These are phyloP conservation scores for Arthroderma uncinatum DNA, from an alignment of 2,329 filamentous ascomycete species.

Conservation along the genomic window DNA sequence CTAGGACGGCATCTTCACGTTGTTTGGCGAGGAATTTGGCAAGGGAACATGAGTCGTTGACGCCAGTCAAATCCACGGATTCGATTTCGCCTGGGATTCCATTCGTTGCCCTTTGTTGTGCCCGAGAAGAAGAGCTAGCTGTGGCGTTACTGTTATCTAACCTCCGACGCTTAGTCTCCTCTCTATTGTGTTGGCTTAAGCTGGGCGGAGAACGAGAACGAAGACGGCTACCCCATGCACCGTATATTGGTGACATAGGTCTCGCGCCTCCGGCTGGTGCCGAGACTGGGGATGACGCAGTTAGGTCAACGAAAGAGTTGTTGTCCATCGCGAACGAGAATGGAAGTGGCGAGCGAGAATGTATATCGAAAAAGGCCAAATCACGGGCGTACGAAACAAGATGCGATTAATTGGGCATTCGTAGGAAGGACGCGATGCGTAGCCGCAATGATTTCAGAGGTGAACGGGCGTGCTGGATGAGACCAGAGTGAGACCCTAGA, in stretches of 20 bases:
- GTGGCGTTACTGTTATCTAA: constrained; percentile 6
- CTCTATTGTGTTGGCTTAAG: neutral
- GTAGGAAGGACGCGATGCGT: neutral
- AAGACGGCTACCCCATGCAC: neutral
- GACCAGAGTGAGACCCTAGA: neutral
- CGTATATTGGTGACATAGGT: neutral
- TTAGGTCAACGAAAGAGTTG: constrained; percentile 13
- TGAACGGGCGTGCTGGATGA: neutral
- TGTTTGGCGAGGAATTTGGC: constrained; percentile 42
- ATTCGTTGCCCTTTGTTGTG: neutral
- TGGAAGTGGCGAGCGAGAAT: neutral
- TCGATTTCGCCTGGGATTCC: constrained; percentile 27
- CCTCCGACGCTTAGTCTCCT: constrained; percentile 8
- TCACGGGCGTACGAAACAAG: neutral
- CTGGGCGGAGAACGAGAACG: neutral
- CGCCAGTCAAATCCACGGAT: constrained; percentile 41
- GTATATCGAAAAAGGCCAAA: neutral
- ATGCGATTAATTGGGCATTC: neutral
- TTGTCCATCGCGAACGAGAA: constrained; percentile 7
- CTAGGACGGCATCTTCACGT: constrained; percentile 41
- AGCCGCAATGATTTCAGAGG: neutral
- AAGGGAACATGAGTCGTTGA: constrained; percentile 32
- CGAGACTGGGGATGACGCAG: constrained; percentile 5
- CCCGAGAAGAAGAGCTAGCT: neutral
- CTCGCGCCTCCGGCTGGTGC: neutral